Conservation (phyloP, 2,329 filamentous ascomycete species). For the Chalaropsis ovoidea region DNA sequence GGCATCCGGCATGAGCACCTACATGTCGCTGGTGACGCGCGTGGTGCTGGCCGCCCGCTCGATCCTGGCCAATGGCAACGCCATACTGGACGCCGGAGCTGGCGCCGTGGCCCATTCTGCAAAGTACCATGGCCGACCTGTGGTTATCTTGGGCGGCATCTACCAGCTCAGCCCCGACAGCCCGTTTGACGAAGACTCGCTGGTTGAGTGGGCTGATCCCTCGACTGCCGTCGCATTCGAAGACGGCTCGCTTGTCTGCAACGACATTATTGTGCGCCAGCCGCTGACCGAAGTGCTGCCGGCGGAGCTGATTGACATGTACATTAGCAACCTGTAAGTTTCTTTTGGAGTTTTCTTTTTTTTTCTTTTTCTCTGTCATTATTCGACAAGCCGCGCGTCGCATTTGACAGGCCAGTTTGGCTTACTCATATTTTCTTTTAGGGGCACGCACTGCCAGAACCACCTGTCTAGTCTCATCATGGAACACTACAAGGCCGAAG, state of each 20-base stretch:
- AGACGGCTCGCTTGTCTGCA: conserved; percentile 67
- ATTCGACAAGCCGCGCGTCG: too few relatives aligned
- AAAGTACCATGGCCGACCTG: conserved; percentile 67
- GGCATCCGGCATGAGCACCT: conserved; percentile 76
- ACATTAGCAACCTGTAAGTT: conserved; percentile 67
- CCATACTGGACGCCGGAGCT: conserved; percentile 76
- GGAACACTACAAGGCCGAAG: conserved; percentile 66
- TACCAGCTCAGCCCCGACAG: conserved; percentile 91
- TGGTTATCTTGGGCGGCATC: conserved; percentile 80
- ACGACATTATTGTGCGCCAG: conserved; percentile 60
- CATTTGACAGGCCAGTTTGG: too few relatives aligned
- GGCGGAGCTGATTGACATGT: conserved; percentile 63
- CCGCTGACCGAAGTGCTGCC: conserved; percentile 76
- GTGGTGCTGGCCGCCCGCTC: conserved; percentile 82
- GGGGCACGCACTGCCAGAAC: conserved; percentile 57
- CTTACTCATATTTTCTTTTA: conserved; percentile 29
- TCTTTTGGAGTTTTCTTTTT: conserved; percentile 16
- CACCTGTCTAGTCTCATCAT: conserved; percentile 63
- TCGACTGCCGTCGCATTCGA: conserved; percentile 66
- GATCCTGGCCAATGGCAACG: conserved; percentile 77
- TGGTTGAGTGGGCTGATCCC: conserved; percentile 80
- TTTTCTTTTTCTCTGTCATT: conserved; percentile 1
- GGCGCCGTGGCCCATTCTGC: conserved; percentile 76
- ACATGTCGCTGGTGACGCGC: conserved; percentile 93
- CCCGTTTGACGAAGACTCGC: conserved; percentile 66